Evolutionary conservation across 2,329 filamentous ascomycete species (phyloP), one percentile per base, ranked within the genome.

Genomic region (Berkeleyomyces rouxiae): DNA sequence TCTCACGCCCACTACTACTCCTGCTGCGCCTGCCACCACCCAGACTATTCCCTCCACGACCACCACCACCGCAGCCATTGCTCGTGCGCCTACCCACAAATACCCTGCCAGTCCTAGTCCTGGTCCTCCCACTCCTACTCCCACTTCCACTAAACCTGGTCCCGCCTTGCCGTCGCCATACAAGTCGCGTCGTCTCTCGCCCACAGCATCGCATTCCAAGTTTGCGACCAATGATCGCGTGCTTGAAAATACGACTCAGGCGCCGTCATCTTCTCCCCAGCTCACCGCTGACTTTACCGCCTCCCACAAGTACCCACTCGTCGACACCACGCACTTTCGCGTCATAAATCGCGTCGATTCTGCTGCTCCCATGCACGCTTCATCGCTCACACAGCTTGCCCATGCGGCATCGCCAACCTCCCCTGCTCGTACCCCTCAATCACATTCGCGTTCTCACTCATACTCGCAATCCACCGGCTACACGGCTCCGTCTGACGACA

Each of bases 401-500:
- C 36, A 53, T 47, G 58, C 39, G 11, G 62, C 62, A 36, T 53
- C 57, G 31, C 53, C 13, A 44, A 13, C 42, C 39, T 40, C 33
- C 60, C 47, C 39, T 51, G 61, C 42, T 62, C 57, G 40, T 47
- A 16, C 49, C 49, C 40, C 49, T 62, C 53, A 62, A 58, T 55
- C 57, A 53, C 39, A 4, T 13, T 37, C 13, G n/a, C n/a, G n/a
- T 31, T 53, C 62, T 16, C 62, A 43, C 10, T 39, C 44, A 13
- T 23, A n/a, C 11, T 31, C 39, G 16, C 36, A 16, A 11, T 39
- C 46, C 75, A 10, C 49, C 49, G 37, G 49, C n/a, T 58, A 58
- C 39, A 64, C 39, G 4, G 16, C 42, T 13, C 43, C 46, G 31
- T 57, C 61, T 9, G 57, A 47, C 39, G 39, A 16, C 7, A 33